These are phyloP conservation scores for Eleusine indica DNA, from an alignment of 176 grass and related monocot species.

Conservation along the genomic window DNA sequence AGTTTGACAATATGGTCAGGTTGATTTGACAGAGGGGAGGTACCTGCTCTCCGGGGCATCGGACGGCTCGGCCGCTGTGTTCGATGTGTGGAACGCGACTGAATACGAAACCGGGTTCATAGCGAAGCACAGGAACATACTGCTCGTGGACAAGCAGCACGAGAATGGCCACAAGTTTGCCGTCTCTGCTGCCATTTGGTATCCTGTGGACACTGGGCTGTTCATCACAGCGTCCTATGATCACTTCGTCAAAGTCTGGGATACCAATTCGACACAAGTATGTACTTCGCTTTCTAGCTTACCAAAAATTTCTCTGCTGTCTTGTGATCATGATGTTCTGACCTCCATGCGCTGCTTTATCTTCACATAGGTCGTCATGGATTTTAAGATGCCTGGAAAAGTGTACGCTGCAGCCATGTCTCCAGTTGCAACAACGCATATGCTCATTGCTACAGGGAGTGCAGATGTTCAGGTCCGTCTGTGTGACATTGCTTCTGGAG, in stretches of 20 bases:
- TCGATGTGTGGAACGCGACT: slow-evolving; percentile 61
- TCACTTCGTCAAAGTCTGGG: slow-evolving; percentile 90
- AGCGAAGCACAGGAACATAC: slow-evolving; percentile 71
- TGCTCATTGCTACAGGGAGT: slow-evolving; percentile 82
- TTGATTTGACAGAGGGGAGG: slow-evolving; percentile 86
- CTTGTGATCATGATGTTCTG: slow-evolving; percentile 24
- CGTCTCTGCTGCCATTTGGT: slow-evolving; percentile 79
- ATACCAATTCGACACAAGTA: slow-evolving; percentile 90
- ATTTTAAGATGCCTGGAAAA: slow-evolving; percentile 98
- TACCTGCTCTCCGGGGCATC: slow-evolving; percentile 89
- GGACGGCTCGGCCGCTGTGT: slow-evolving; percentile 74
- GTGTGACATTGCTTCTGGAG: slow-evolving; percentile 90
- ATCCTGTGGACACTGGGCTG: slow-evolving; percentile 85
- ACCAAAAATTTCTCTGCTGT: neutral
- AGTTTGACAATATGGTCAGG: slow-evolving; percentile 68
- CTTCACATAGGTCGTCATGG: slow-evolving; percentile 77
- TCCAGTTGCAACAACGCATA: slow-evolving; percentile 71
- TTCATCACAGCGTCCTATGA: slow-evolving; percentile 90
- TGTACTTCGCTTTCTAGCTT: slow-evolving; percentile 5
- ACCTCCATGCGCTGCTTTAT: slow-evolving; percentile 14
- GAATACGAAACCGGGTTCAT: slow-evolving; percentile 59
- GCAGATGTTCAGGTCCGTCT: slow-evolving; percentile 92
- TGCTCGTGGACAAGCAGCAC: slow-evolving; percentile 77
- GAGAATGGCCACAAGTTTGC: slow-evolving; percentile 71
- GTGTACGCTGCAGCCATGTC: slow-evolving; percentile 80